A percentile compares a stretch with the other conserved stretches of the same genome.
Conservation (phyloP, 805 yeast genomes). For the Metschnikowia santaceciliae region DNA sequence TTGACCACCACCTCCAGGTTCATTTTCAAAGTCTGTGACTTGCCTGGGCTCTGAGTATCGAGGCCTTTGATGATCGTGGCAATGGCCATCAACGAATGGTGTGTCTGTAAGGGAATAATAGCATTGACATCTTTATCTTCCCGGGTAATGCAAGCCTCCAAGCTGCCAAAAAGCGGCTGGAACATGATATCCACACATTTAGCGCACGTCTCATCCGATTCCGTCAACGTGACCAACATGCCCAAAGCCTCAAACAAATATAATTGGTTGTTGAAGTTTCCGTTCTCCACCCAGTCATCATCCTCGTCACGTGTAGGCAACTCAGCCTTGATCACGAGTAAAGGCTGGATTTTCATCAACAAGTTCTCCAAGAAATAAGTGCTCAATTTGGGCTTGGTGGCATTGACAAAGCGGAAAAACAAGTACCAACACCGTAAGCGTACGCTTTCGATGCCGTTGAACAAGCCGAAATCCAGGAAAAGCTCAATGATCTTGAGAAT, state of each 20-base stretch:
- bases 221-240: constrained; percentile 51
- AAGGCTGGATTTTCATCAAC: constrained; percentile 55
- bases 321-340: constrained; percentile 61
- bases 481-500: constrained; percentile 60
- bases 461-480: constrained; percentile 79
- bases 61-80: constrained; percentile 89
- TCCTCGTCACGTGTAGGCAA: constrained; percentile 54
- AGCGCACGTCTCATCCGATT: constrained; percentile 27
- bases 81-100: constrained; percentile 81
- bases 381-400: constrained; percentile 59
- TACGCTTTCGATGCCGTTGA: constrained; percentile 68
- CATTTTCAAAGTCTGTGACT: constrained; percentile 18
- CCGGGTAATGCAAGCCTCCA: constrained; percentile 57
- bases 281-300: constrained; percentile 43
- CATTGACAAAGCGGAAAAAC: constrained; percentile 75
- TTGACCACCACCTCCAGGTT: constrained; percentile 38
- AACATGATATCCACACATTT: constrained; percentile 60
- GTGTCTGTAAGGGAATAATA: constrained; percentile 63
- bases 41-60: constrained; percentile 45
- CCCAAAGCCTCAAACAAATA: constrained; percentile 87
- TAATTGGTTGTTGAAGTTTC: constrained; percentile 71
- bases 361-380: constrained; percentile 53
- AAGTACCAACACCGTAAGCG: constrained; percentile 87
- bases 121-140: constrained; percentile 35
- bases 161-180: constrained; percentile 67